Percentiles rank a stretch among this genome's conserved stretches.
Conservation (phyloP, 192 early-diverging fungal species). For the Pilaira anomala region DNA sequence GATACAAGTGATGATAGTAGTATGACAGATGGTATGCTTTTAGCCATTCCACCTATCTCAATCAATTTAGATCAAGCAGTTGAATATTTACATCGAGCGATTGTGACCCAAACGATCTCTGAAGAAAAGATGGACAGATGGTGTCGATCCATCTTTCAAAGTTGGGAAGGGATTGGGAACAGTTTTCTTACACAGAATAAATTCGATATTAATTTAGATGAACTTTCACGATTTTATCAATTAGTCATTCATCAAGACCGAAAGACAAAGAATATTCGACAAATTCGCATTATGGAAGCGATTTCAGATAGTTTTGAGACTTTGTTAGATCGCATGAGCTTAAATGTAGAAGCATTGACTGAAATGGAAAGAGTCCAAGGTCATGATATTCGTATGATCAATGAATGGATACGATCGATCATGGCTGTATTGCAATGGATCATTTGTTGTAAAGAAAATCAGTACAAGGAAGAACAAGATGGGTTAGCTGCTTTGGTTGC, state of each 20-base stretch:
- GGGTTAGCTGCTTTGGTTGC: not conserved
- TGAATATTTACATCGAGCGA: not conserved
- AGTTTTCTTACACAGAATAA: slow-evolving; percentile 1
- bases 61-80: not conserved
- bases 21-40: slow-evolving; percentile 9
- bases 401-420: slow-evolving; percentile 17
- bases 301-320: slow-evolving; percentile 18
- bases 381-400: slow-evolving; percentile 1
- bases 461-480: not conserved
- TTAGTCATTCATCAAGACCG: not conserved
- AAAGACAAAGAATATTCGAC: not conserved
- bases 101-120: not conserved
- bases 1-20: not conserved
- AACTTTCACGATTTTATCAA: slow-evolving; percentile 4
- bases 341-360: slow-evolving; percentile 3
- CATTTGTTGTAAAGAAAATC: not conserved
- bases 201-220: slow-evolving; percentile 5
- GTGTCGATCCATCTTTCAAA: slow-evolving; percentile 19
- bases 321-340: slow-evolving; percentile 13
- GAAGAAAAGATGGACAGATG: slow-evolving; percentile 8
- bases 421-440: slow-evolving; percentile 2
- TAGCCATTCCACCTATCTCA: slow-evolving; percentile 11
- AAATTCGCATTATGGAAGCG: not conserved
- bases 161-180: slow-evolving; percentile 21
- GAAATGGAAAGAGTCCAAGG: not conserved